These are phyloP conservation scores for Pseudozyma sp. DNA, from an alignment of 1,284 basidiomycete species.

Conservation along the genomic window DNA sequence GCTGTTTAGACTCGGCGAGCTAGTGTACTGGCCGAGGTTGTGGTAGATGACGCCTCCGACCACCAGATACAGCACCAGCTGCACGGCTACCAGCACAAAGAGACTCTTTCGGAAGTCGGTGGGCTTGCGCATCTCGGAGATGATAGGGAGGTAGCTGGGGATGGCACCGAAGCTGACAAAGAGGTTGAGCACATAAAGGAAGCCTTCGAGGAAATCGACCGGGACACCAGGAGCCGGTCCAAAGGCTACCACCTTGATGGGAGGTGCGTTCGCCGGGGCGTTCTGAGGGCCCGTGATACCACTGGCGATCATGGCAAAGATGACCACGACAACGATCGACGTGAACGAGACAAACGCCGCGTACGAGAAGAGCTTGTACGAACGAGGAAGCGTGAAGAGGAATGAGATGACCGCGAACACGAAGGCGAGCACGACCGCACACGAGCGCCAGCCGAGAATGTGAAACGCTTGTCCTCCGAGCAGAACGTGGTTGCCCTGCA, in stretches of 20 bases:
- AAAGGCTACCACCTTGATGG: conserved; percentile 49
- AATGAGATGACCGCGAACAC: conserved; percentile 60
- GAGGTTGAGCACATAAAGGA: conserved; percentile 55
- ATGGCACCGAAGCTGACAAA: conserved; percentile 58
- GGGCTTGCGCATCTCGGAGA: conserved; percentile 62
- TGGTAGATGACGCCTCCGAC: conserved; percentile 62
- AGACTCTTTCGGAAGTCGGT: conserved; percentile 56
- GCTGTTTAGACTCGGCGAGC: conserved; percentile 60
- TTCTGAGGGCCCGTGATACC: conserved; percentile 56
- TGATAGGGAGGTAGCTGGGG: conserved; percentile 58
- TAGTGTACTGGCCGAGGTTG: conserved; percentile 62
- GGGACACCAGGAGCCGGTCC: conserved; percentile 47
- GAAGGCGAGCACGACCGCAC: conserved; percentile 50
- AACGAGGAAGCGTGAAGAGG: conserved; percentile 59
- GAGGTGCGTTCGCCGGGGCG: conserved; percentile 32
- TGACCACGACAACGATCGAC: conserved; percentile 58
- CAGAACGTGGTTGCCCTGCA: conserved; percentile 60
- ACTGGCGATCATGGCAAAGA: conserved; percentile 62
- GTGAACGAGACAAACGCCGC: conserved; percentile 57
- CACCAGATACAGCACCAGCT: conserved; percentile 60
- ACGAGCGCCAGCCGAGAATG: conserved; percentile 56
- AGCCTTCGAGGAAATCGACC: conserved; percentile 54
- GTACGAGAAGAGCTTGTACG: conserved; percentile 58
- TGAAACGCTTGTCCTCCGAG: conserved; percentile 58
- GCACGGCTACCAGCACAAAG: conserved; percentile 38